Base-by-base conservation (phyloP, 306 rosid species). In the Corylus heterophylla region DNA sequence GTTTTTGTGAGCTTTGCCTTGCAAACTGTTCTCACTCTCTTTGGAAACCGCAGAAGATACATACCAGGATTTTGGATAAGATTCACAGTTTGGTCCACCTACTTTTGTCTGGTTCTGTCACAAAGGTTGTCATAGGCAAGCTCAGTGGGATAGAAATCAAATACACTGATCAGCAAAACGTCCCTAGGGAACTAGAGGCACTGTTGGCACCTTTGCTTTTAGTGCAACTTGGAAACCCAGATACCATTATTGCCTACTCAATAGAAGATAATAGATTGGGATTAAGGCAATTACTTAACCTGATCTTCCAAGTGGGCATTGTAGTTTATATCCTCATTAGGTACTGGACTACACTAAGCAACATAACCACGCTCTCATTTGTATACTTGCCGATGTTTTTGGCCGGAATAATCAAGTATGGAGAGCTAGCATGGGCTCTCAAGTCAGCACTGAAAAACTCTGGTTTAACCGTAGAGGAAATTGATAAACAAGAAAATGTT, bases 381-480 rank as follows among this genome's bases (percentile, higher is more conserved):
- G 92, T 90, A 27, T 85, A 90, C 82, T 42, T 90, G 39, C 91
- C 97, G 2, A 79, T 88, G 61, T 76, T 88, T 27, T 8, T 86
- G 11, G 83, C 94, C 39, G 93, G 90, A 11, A 31, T 89, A 39
- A 84, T 88, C 59, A 91, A 91, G 80, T 85, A 89, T 74, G 97
- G 89, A n/a, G 94, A 88, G 84, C 72, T 85, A 48, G 87, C 82
- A 10, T 93, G 92, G 94, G 87, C 92, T 86, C 83, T 91, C 49
- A 85, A 83, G 49, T 85, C 92, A 37, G 84, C 94, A 22, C 81
- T 88, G 8, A 85, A 69, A 31, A 84, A 81, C 54, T 84, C 85
- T 2, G 84, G 90, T 42, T 80, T 78, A 70, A 86, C 88, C 0
- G 7, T 77, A 47, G 75, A 85, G 35, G 88, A 85, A 78, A 84